Conservation (phyloP, 2,329 filamentous ascomycete species). For the Onygenales sp. region DNA sequence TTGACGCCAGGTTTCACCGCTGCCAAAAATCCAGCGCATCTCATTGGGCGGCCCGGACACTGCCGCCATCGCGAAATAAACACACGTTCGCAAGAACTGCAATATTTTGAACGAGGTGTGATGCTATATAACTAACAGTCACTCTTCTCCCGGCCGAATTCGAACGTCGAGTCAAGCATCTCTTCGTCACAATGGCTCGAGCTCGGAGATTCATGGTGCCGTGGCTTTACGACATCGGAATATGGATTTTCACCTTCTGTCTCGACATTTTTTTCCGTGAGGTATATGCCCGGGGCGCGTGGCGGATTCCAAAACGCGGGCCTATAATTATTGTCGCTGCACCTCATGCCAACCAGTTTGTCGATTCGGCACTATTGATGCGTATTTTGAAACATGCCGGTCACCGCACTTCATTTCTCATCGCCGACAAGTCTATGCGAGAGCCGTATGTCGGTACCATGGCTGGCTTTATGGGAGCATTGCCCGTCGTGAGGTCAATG, state of each 20-base stretch:
- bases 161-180: no score
- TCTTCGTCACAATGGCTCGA: background rate
- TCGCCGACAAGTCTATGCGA: slow-evolving; percentile 79
- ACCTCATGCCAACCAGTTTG: slow-evolving; percentile 84
- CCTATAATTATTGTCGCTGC: slow-evolving; percentile 82
- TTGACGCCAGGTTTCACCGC: no score
- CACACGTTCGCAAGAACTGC: no score
- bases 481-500: slow-evolving; percentile 73
- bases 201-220: slow-evolving; percentile 14
- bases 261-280: slow-evolving; percentile 87
- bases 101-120: no score
- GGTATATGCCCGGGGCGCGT: slow-evolving; percentile 73
- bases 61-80: no score
- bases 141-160: no score
- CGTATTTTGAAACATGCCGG: slow-evolving; percentile 68
- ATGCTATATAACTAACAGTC: no score
- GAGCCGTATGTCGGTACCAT: slow-evolving; percentile 70
- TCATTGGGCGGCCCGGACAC: no score
- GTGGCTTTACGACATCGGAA: slow-evolving; percentile 24
- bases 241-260: slow-evolving; percentile 41
- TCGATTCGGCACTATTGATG: slow-evolving; percentile 77
- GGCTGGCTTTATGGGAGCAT: slow-evolving; percentile 66
- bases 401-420: slow-evolving; percentile 70
- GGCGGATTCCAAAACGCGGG: slow-evolving; percentile 70
- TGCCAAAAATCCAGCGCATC: no score